Conservation (phyloP, 1,284 basidiomycete genomes). For the Mycena sp. region DNA sequence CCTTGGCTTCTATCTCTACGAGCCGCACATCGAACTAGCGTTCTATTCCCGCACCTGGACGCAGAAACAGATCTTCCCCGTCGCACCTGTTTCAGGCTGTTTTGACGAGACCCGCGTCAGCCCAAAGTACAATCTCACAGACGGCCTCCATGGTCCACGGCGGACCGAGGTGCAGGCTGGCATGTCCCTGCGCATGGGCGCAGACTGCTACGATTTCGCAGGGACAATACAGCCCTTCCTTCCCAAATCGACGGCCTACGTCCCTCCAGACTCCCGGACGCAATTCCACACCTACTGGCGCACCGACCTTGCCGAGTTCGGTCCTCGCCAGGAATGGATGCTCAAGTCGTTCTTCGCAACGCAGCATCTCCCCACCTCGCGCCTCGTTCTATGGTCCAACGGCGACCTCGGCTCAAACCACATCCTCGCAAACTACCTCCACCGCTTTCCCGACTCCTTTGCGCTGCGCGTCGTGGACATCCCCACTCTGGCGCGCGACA, state of each 20-base stretch:
- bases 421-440: conserved; percentile 70
- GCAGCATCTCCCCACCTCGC: conserved; percentile 72
- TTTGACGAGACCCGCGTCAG: conserved; percentile 71
- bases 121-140: conserved; percentile 74
- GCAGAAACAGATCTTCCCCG: conserved; percentile 68
- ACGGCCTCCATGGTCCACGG: conserved; percentile 67
- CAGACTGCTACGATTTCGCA: conserved; percentile 91
- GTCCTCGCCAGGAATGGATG: conserved; percentile 85
- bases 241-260: conserved; percentile 18
- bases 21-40: conserved; percentile 84
- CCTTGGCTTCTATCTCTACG: conserved; percentile 66
- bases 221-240: conserved; percentile 65
- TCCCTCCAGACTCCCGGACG: conserved; percentile 56
- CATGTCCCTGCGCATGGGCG: conserved; percentile 75
- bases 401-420: conserved; percentile 71
- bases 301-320: conserved; percentile 81
- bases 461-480: conserved; percentile 76
- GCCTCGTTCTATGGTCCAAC: conserved; percentile 89
- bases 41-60: conserved; percentile 84
- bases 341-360: conserved; percentile 92
- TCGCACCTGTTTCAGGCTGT: conserved; percentile 75
- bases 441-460: conserved; percentile 75
- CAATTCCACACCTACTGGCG: conserved; percentile 94
- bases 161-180: conserved; percentile 81
- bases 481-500: conserved; percentile 72